Evolutionary conservation across 176 grass and related monocot genomes (phyloP), one percentile per base, ranked within the genome.

Genomic region (Oropetium thomaeum): DNA sequence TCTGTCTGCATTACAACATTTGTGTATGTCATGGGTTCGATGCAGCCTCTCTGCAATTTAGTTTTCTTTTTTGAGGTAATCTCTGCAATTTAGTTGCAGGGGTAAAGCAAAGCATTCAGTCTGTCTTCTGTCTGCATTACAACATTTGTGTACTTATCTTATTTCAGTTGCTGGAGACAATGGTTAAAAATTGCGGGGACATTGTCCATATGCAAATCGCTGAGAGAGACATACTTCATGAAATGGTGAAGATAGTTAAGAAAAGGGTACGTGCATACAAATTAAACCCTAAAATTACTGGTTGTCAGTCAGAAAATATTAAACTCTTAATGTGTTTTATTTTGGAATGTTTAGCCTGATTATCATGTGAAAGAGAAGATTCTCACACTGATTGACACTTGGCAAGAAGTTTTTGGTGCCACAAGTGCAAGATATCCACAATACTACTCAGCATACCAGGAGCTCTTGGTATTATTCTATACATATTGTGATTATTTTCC

Each of bases 371-470:
- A 93, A 79, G 87, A 93, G 74, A 97, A 91, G 77, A 89, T 97
- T 62, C 75, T 97, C 5, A 86, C 53, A n/a, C 68, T 93, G 79
- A 85, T 97, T 62, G 86, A 97, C 79, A 87, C 74, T 66, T 97
- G 95, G 95, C 90, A 97, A 93, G 95, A 97, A 87, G 86, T 87
- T 85, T 97, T 93, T 42, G 95, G 95, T 8, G 86, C 86, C n/a
- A 71, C 71, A 42, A 67, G 34, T 33, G 84, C 80, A 75, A 92
- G 85, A 93, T 93, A 92, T 89, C 90, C 95, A 12, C 86, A 93
- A 54, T 97, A 93, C 71, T 91, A 89, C 48, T 78, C 74, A 69
- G 74, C 91, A 71, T 97, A 97, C 68, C 86, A 93, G 75, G 81
- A 91, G 47, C 82, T 97, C 20, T 80, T 91, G 95, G 95, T 97